These are phyloP conservation scores for Mycena vitilis DNA, from an alignment of 768 basidiomycete genomes.

Conservation along the genomic window DNA sequence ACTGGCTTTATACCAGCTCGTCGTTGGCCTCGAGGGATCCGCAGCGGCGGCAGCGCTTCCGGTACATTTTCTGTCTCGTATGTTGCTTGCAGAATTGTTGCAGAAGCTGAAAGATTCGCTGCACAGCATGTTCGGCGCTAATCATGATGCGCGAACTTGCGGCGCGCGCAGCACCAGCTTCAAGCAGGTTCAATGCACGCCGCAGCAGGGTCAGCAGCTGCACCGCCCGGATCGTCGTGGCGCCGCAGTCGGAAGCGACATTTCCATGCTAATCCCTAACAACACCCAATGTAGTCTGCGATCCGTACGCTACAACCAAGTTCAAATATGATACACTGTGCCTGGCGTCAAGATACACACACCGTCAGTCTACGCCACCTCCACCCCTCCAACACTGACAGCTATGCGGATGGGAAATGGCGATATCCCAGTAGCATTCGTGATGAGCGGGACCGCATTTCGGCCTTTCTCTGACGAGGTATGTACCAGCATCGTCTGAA, in stretches of 20 bases:
- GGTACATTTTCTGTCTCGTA: not conserved
- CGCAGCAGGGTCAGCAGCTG: not conserved
- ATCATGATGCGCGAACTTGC: too few relatives aligned
- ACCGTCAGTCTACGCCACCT: constrained; percentile 49
- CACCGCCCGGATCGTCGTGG: not conserved
- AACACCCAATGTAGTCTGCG: not conserved
- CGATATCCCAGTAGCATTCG: constrained; percentile 79
- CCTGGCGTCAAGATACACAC: not conserved
- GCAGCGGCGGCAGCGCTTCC: too few relatives aligned
- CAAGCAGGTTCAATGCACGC: not conserved
- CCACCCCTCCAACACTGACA: constrained; percentile 75
- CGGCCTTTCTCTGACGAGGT: constrained; percentile 85
- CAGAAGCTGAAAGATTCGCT: not conserved
- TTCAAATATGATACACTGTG: constrained; percentile 3
- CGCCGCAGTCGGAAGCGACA: not conserved
- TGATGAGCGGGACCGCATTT: constrained; percentile 80
- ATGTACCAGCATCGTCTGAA: constrained; percentile 78
- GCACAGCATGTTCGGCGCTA: not conserved
- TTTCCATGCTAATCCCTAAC: too few relatives aligned
- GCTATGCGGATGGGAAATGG: constrained; percentile 82
- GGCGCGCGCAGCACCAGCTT: too few relatives aligned
- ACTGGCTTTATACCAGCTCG: not conserved
- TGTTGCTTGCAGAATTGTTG: not conserved
- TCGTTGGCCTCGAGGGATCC: not conserved
- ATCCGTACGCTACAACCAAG: constrained; percentile 6